Base-by-base conservation (phyloP, 1,284 basidiomycete genomes). In the Pseudozyma pruni region DNA sequence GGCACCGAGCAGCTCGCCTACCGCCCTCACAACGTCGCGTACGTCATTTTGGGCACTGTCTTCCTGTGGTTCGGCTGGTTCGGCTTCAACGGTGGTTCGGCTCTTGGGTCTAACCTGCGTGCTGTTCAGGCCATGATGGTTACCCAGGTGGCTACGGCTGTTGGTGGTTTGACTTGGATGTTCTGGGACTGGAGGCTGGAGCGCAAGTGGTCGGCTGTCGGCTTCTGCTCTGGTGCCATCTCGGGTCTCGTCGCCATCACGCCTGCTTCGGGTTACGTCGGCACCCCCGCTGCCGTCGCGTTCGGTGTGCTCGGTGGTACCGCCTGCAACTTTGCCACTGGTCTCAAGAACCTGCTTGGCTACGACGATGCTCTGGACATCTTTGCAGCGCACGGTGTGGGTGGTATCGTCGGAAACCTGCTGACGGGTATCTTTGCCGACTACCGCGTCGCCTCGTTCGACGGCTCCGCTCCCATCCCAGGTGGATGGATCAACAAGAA, bases 201-300 rank as follows among this genome's bases (percentile, higher is more conserved):
- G 76, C 69, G 83, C 40, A 85, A 85, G 75, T 86, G 82, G 83
- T 83, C 79, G 13, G 80, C 79, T 5, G 92, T 98, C 66, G 94
- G 94, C 14, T 95, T 98, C 86, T 98, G 95, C 85, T 93, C 92
- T 3, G 95, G 95, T 50, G 93, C 92, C 57, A 90, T 98, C 72
- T 86, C 90, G 13, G 94, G 93, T 50, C 88, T 96, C 11, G 93
- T 93, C 29, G 91, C 90, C 29, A 71, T 74, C 72, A 71, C 72
- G 14, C 73, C 94, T 14, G 94, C 88, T 7, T 91, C 92, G 17
- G 78, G 76, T 45, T 81, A 74, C 61, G 77, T 81, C n/a, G 80
- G 74, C 22, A 75, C 76, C 6, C 76, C 77, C 3, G 75, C 76
- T 0, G 61, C 79, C 11, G 59, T 81, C 10, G 77, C 75, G 22